phyloP scores from a whole-genome alignment of 805 yeast species.

The Yarrowia sp. region DNA sequence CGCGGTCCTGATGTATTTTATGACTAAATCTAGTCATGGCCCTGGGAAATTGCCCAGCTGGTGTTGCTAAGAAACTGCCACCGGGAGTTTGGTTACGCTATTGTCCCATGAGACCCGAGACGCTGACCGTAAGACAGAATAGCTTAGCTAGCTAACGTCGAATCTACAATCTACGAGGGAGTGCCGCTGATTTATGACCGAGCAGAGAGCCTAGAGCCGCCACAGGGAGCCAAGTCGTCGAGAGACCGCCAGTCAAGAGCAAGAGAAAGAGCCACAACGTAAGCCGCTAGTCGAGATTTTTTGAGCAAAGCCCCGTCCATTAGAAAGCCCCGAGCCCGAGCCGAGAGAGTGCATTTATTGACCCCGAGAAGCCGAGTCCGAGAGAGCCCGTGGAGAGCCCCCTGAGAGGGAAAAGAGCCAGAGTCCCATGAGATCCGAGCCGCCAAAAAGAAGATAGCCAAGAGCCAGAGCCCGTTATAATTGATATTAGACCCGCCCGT shows the following conservation, averaged over 20 bases:
- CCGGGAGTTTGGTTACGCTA: no score
- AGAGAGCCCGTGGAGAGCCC: conserved; percentile 13
- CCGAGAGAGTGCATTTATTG: conserved; percentile 5
- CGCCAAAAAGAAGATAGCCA: conserved; percentile 15
- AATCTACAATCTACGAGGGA: not conserved
- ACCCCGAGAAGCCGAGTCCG: conserved; percentile 16
- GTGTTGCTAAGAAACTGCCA: conserved; percentile 10
- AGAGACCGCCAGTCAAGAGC: conserved; percentile 10
- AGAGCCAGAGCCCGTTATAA: conserved; percentile 19
- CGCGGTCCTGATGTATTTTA: not conserved
- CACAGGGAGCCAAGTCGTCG: conserved; percentile 19
- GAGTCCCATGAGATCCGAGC: conserved; percentile 4
- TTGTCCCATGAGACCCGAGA: no score
- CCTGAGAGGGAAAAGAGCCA: conserved; percentile 3
- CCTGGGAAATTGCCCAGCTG: conserved; percentile 12
- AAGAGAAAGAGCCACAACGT: conserved; percentile 3
- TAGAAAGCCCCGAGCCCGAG: conserved; percentile 10
- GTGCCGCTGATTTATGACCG: conserved; percentile 5
- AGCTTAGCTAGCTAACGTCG: not conserved
- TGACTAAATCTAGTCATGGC: conserved; percentile 7
- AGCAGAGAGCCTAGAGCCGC: conserved; percentile 13
- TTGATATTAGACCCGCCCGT: conserved; percentile 7
- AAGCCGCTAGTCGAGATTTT: conserved; percentile 10
- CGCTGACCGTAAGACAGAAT: no score
- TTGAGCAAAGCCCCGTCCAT: conserved; percentile 22